These are phyloP conservation scores for Aspergillus persii DNA, from an alignment of 2,329 filamentous ascomycete genomes.

Conservation along the genomic window DNA sequence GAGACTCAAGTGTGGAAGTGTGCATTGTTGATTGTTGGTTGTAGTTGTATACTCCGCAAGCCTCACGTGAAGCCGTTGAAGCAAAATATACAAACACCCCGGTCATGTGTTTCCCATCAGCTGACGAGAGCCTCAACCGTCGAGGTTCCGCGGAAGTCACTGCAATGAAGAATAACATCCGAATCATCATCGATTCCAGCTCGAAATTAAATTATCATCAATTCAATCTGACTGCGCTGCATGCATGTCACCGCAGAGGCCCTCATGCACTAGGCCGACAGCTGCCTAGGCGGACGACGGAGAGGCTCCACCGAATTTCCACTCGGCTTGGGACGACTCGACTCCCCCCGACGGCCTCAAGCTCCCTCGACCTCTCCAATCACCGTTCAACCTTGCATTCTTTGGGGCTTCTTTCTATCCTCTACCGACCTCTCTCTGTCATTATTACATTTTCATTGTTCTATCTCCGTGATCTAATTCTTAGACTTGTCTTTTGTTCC, in stretches of 20 bases:
- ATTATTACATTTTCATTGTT: background rate
- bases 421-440: background rate
- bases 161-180: background rate
- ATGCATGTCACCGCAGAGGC: background rate
- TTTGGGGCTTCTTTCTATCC: background rate
- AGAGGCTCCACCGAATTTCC: conserved; percentile 6
- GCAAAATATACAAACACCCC: too few species aligned
- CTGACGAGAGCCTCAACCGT: background rate
- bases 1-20: too few species aligned
- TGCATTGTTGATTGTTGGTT: too few species aligned
- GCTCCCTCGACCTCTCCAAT: conserved; percentile 6
- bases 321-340: background rate
- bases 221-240: background rate
- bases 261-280: background rate
- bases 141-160: background rate
- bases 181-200: too few species aligned
- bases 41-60: too few species aligned
- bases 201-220: background rate
- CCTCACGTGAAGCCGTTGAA: too few species aligned
- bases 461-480: background rate
- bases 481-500: background rate
- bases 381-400: background rate
- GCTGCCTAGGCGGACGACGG: conserved; percentile 1
- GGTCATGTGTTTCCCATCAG: background rate
- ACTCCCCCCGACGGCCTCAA: conserved; percentile 11